These are phyloP conservation scores for Falciphora oryzae DNA, from an alignment of 2,329 filamentous ascomycete genomes.

Conservation along the genomic window DNA sequence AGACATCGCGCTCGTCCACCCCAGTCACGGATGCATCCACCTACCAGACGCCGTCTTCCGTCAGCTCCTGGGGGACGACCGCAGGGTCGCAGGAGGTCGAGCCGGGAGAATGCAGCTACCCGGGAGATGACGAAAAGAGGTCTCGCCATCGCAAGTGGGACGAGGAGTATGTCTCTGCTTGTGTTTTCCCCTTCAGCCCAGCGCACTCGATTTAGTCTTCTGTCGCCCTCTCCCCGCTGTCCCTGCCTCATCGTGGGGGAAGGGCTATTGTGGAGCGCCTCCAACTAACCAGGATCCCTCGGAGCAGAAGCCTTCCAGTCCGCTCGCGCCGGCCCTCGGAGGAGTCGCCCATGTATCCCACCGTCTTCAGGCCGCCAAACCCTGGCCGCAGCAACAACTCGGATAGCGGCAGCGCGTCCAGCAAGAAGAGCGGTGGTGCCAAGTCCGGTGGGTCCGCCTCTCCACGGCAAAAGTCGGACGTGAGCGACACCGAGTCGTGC, in stretches of 20 bases:
- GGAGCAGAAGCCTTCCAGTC: background rate
- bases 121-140: constrained; percentile 10
- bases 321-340: constrained; percentile 2
- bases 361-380: constrained; percentile 3
- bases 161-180: constrained; percentile 13
- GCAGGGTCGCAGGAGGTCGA: constrained; percentile 12
- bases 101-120: constrained; percentile 8
- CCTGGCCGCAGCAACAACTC: background rate
- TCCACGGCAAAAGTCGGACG: background rate
- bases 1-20: constrained; percentile 15
- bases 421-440: background rate
- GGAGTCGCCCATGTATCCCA: constrained; percentile 4
- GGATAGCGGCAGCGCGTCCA: background rate
- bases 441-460: background rate
- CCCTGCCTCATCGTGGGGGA: background rate
- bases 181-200: background rate
- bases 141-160: constrained; percentile 10
- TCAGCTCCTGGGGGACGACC: constrained; percentile 13
- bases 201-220: background rate
- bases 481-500: constrained; percentile 12
- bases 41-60: constrained; percentile 13
- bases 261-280: too few relatives aligned
- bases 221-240: background rate
- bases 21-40: constrained; percentile 15
- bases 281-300: too few relatives aligned